Evolutionary conservation across 2,329 filamentous ascomycete genomes (phyloP).

Genomic region (Coniochaeta prunicola): DNA sequence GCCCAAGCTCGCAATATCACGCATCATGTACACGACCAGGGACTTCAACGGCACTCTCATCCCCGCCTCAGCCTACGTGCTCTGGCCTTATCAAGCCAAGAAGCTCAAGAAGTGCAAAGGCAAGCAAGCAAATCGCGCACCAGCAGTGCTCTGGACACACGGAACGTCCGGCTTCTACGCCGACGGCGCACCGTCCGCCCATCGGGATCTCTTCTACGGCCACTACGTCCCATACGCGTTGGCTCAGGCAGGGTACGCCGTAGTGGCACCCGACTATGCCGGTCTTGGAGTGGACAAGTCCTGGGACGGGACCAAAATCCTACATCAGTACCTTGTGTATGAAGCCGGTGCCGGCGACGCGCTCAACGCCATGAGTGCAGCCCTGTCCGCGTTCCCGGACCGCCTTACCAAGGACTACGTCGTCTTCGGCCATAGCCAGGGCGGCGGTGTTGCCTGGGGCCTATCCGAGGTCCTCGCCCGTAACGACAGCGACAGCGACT

Average conservation of each 20-base stretch:
- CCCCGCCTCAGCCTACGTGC: conserved; percentile 40
- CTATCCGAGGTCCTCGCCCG: not conserved
- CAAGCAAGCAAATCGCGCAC: conserved; percentile 10
- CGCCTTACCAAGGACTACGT: conserved; percentile 29
- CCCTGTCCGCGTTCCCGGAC: conserved; percentile 30
- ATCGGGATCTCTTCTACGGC: conserved; percentile 32
- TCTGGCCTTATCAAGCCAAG: conserved; percentile 36
- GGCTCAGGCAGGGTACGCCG: conserved; percentile 34
- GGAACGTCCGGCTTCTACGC: conserved; percentile 33
- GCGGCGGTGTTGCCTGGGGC: conserved; percentile 35
- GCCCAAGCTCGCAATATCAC: conserved; percentile 33
- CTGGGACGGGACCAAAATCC: conserved; percentile 23
- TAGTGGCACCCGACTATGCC: conserved; percentile 37
- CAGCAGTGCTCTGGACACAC: conserved; percentile 34
- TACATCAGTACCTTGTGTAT: conserved; percentile 30
- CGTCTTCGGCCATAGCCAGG: conserved; percentile 23
- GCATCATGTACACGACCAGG: conserved; percentile 38
- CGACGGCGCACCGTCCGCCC: conserved; percentile 30
- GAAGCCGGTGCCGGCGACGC: conserved; percentile 33
- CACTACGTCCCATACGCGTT: conserved; percentile 30
- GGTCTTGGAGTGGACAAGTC: conserved; percentile 31
- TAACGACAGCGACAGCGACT: not conserved
- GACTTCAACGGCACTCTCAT: conserved; percentile 35
- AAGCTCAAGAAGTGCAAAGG: conserved; percentile 3
- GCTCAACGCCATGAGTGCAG: conserved; percentile 33